Conservation (phyloP, 257 asterid species). For the Solanum acaule region DNA sequence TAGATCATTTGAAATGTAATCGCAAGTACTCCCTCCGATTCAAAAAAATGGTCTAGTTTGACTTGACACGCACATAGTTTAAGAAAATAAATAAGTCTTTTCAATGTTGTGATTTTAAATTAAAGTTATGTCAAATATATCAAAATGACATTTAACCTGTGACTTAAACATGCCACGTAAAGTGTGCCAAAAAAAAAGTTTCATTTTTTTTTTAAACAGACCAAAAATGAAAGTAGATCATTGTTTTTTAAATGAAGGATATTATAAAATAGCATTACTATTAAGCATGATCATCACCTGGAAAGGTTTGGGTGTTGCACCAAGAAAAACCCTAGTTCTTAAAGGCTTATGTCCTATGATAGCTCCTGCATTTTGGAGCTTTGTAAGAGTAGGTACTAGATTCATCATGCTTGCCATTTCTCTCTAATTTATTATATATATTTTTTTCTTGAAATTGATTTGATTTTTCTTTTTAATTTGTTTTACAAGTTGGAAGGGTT, state of each 20-base stretch:
- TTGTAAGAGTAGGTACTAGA: slow-evolving; percentile 20
- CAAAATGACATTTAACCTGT: too few relatives aligned
- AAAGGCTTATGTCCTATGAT: slow-evolving; percentile 5
- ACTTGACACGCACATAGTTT: too few relatives aligned
- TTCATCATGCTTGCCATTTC: slow-evolving; percentile 44
- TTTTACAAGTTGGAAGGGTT: not conserved
- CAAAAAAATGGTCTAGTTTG: too few relatives aligned
- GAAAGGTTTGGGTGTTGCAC: slow-evolving; percentile 14
- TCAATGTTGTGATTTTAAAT: too few relatives aligned
- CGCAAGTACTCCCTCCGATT: too few relatives aligned
- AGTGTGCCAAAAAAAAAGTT: too few relatives aligned
- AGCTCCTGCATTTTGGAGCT: slow-evolving; percentile 26
- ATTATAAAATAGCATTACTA: not conserved
- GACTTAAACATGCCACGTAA: too few relatives aligned
- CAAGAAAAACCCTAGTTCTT: slow-evolving; percentile 11
- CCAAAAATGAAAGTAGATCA: too few relatives aligned
- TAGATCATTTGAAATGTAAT: not conserved
- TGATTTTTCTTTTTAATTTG: not conserved
- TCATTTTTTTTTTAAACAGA: too few relatives aligned
- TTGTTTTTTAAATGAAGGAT: too few relatives aligned
- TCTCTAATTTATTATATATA: not conserved
- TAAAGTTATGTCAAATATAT: too few relatives aligned
- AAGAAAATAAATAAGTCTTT: too few relatives aligned
- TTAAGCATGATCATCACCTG: slow-evolving; percentile 21
- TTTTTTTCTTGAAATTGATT: not conserved